phyloP scores from a whole-genome alignment of 345 rosid genomes.

The Corchorus capsularis region DNA sequence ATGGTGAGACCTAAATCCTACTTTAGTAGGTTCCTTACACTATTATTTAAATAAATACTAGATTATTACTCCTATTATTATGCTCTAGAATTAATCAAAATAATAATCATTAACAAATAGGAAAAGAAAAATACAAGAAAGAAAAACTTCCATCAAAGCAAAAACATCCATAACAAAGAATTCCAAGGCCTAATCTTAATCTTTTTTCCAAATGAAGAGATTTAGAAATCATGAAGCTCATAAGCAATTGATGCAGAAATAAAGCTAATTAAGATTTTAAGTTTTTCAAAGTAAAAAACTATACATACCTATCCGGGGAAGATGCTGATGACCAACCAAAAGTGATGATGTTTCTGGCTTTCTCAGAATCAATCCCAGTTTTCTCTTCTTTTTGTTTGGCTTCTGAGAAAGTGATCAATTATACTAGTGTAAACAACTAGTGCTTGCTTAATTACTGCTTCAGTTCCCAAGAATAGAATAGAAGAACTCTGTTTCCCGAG shows the following conservation, averaged over 20 bases:
- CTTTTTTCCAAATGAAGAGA: neutral
- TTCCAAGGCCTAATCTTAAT: neutral
- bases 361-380: neutral
- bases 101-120: neutral
- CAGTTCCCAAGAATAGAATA: neutral
- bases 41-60: slow-evolving; percentile 14
- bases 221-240: neutral
- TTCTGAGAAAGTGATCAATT: neutral
- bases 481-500: neutral
- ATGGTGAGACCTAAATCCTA: slow-evolving; percentile 4
- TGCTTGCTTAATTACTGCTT: too few species aligned
- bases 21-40: slow-evolving; percentile 19
- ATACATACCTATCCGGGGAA: neutral
- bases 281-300: neutral
- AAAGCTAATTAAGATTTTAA: neutral
- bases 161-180: neutral
- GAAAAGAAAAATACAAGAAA: neutral
- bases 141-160: neutral
- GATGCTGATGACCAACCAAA: neutral
- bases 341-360: too few species aligned
- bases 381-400: neutral
- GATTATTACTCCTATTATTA: neutral
- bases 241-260: neutral
- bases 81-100: too few species aligned
- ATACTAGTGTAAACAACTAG: too few species aligned